These are phyloP conservation scores for Candida pseudofarinosa DNA, from an alignment of 805 yeast species.

Conservation along the genomic window DNA sequence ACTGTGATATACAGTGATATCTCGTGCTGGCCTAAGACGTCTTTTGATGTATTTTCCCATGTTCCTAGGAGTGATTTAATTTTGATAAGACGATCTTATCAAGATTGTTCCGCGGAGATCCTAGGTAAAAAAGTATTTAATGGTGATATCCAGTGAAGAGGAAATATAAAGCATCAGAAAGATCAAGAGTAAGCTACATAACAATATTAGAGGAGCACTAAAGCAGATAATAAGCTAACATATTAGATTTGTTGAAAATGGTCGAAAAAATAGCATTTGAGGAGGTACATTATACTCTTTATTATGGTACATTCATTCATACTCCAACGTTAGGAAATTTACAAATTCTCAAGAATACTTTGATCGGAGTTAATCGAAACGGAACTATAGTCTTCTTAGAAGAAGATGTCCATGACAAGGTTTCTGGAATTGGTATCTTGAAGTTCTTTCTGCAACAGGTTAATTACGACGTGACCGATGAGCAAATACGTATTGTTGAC, in stretches of 20 bases:
- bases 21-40: too few species aligned
- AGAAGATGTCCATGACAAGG: conserved; percentile 10
- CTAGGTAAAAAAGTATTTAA: too few species aligned
- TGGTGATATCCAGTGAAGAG: too few species aligned
- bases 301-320: conserved; percentile 70
- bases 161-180: too few species aligned
- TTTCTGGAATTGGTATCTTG: conserved; percentile 10
- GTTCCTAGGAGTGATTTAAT: too few species aligned
- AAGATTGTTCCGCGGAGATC: too few species aligned
- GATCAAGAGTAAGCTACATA: too few species aligned
- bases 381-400: conserved; percentile 51
- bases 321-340: conserved; percentile 58
- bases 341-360: conserved; percentile 51
- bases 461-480: conserved; percentile 12
- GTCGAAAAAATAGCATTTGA: conserved; percentile 9
- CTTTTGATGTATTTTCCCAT: too few species aligned
- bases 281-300: conserved; percentile 38
- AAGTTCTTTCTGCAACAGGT: conserved; percentile 15
- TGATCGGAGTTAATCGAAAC: conserved; percentile 55
- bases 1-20: too few species aligned
- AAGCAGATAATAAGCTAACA: too few species aligned
- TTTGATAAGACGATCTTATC: too few species aligned
- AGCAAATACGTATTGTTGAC: conserved; percentile 18
- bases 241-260: background rate
- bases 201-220: too few species aligned